A percentile compares a stretch with the other conserved stretches of the same genome.
These are phyloP conservation scores for Pochonia chlamydosporia DNA, from an alignment of 2,329 filamentous ascomycete genomes.

Conservation along the genomic window DNA sequence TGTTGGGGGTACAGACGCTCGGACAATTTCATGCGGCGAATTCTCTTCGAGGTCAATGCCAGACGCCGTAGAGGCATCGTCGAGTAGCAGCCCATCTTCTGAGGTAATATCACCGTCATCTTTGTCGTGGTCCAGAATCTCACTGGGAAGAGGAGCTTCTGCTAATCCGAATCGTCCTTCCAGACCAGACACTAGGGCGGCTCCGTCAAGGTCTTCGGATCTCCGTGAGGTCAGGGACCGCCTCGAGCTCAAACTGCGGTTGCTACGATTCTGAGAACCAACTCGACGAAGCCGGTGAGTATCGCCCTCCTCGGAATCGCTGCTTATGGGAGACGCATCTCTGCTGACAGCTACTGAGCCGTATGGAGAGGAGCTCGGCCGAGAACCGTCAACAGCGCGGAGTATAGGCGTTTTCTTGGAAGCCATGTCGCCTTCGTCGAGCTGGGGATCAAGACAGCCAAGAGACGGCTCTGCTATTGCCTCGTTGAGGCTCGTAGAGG, in stretches of 20 bases:
- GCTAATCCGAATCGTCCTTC: constrained; percentile 48
- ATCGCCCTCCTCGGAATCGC: constrained; percentile 24
- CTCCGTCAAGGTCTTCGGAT: constrained; percentile 46
- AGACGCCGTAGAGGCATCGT: constrained; percentile 32
- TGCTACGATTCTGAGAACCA: constrained; percentile 22
- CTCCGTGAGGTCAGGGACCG: constrained; percentile 25
- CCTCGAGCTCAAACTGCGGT: constrained; percentile 23
- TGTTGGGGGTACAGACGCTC: constrained; percentile 70
- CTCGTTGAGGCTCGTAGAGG: constrained; percentile 16
- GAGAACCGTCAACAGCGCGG: constrained; percentile 19
- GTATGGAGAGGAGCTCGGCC: constrained; percentile 27
- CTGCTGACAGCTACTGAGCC: constrained; percentile 31
- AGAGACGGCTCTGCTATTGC: constrained; percentile 17
- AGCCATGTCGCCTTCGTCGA: constrained; percentile 22
- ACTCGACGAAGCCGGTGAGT: constrained; percentile 27
- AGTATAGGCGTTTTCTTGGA: constrained; percentile 32
- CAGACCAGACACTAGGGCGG: constrained; percentile 45
- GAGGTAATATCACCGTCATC: constrained; percentile 28
- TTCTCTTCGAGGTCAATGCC: constrained; percentile 57
- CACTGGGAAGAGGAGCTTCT: constrained; percentile 40
- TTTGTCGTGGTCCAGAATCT: constrained; percentile 37
- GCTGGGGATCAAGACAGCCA: constrained; percentile 10
- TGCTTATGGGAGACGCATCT: constrained; percentile 29
- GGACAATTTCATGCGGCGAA: constrained; percentile 72
- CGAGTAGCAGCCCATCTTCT: constrained; percentile 28